Evolutionary conservation across 148 eudicot species (phyloP).

Genomic region (Tetragonia tetragonoides): DNA sequence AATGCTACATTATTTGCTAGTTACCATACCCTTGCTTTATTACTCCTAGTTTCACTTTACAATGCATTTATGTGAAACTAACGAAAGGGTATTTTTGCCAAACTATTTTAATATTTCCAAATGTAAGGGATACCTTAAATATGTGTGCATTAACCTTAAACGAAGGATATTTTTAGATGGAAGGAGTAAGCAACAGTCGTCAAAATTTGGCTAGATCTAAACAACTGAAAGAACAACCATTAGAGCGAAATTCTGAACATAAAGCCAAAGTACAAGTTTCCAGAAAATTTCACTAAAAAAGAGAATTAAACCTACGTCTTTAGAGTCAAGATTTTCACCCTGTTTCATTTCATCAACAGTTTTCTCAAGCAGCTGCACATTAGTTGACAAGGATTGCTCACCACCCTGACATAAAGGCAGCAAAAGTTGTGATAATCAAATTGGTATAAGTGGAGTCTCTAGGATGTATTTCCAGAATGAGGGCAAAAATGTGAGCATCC

Average conservation of each 20-base stretch:
- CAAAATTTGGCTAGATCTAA: too few species aligned
- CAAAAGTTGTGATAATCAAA: background rate
- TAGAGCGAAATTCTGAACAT: background rate
- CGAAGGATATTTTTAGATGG: too few species aligned
- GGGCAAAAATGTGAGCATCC: background rate
- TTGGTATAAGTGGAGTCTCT: background rate
- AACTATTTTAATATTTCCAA: too few species aligned
- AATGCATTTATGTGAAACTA: too few species aligned
- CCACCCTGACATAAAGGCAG: background rate
- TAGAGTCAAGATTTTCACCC: background rate
- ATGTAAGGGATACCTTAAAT: too few species aligned
- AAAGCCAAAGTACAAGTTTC: background rate
- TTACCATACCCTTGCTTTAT: too few species aligned
- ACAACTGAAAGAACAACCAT: too few species aligned
- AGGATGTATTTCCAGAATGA: background rate
- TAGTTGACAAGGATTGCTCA: background rate
- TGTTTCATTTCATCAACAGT: background rate
- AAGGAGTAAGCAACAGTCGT: too few species aligned
- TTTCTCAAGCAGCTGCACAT: background rate
- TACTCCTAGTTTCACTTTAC: too few species aligned
- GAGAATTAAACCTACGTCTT: conserved; percentile 14
- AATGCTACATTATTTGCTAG: too few species aligned
- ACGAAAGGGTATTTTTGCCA: too few species aligned
- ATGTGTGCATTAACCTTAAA: too few species aligned
- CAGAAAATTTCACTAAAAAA: background rate